Percentiles rank a stretch among this genome's conserved stretches.
Evolutionary conservation across 345 rosid genomes (phyloP).

Genomic region (Citropsis articulata): DNA sequence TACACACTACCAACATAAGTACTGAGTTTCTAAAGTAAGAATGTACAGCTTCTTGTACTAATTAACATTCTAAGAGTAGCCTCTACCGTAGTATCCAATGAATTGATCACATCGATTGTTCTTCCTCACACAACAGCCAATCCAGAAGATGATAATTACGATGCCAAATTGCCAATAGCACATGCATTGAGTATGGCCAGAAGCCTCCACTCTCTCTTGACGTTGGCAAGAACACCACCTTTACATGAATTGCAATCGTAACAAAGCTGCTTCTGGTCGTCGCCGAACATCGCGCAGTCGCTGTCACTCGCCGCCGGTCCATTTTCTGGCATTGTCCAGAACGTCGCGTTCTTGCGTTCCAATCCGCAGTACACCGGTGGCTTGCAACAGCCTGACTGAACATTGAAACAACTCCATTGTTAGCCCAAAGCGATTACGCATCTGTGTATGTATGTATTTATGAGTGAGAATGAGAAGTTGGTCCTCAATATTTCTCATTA

Average conservation of each 20-base stretch:
- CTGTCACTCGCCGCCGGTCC: not conserved
- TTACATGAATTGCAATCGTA: constrained; percentile 34
- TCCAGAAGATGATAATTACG: not conserved
- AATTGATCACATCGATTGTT: not conserved
- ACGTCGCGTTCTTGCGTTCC: constrained; percentile 15
- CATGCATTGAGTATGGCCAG: not conserved
- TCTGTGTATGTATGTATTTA: too few species aligned
- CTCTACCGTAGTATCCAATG: not conserved
- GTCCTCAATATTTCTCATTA: too few species aligned
- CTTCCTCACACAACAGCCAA: constrained; percentile 19
- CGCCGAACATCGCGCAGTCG: constrained; percentile 28
- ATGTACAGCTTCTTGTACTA: too few species aligned
- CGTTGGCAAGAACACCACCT: constrained; percentile 10
- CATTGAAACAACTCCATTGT: not conserved
- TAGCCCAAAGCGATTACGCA: not conserved
- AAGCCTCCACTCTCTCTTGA: constrained; percentile 6
- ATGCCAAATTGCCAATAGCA: not conserved
- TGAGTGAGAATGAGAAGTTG: too few species aligned
- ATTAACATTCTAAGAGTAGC: not conserved
- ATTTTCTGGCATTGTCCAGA: not conserved
- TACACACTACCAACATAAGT: too few species aligned
- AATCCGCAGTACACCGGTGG: constrained; percentile 26
- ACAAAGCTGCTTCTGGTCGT: constrained; percentile 17
- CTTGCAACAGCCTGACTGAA: constrained; percentile 35
- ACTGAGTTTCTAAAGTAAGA: too few species aligned